Evolutionary conservation across 495 filamentous ascomycete species (phyloP), one percentile per base, ranked within the genome.

Genomic region (Penicillium diatomitis): DNA sequence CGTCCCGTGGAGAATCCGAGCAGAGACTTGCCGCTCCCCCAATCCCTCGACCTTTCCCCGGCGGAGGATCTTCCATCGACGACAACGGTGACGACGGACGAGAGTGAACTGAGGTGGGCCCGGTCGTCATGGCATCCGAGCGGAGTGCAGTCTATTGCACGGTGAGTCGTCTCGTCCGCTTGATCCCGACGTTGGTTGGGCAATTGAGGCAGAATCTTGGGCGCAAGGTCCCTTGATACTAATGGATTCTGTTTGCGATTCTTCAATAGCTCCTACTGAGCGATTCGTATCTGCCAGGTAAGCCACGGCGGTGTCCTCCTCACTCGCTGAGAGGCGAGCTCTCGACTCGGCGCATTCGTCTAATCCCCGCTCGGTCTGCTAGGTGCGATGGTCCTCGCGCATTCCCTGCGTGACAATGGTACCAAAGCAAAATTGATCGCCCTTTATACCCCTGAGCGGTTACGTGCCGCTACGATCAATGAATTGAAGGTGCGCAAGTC

Each of bases 321-420:
- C 20, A 20, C 20, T 20, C 20, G 20, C 20, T 20, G 20, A 20
- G 20, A 20, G 20, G 20, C 20, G 20, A 20, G 20, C 20, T 2
- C 20, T 20, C 20, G 20, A 20, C 20, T 7, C 10, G 9, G 6
- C 31, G 41, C 30, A 27, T 38, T 33, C n/a, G 5, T 46, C 48
- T 55, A 44, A 48, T 38, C 28, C 4, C 9, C 11, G 51, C 51
- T 50, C 56, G 56, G 20, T 36, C 37, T 47, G 44, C 32, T 65
- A 91, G 90, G 92, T 64, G 90, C 91, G 48, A 81, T 90, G 50
- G 90, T 99, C 32, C 80, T 99, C 50, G 91, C 88, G 47, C 89
- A 96, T 72, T 96, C 92, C 34, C 72, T 99, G 44, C 87, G 87
- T 68, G 94, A 97, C 84, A 85, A 82, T 58, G 87, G 88, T 45